Evolutionary conservation across 352 stramenopile species (phyloP), one percentile per base, ranked within the genome.

Genomic region (Aphanomyces euteiches): DNA sequence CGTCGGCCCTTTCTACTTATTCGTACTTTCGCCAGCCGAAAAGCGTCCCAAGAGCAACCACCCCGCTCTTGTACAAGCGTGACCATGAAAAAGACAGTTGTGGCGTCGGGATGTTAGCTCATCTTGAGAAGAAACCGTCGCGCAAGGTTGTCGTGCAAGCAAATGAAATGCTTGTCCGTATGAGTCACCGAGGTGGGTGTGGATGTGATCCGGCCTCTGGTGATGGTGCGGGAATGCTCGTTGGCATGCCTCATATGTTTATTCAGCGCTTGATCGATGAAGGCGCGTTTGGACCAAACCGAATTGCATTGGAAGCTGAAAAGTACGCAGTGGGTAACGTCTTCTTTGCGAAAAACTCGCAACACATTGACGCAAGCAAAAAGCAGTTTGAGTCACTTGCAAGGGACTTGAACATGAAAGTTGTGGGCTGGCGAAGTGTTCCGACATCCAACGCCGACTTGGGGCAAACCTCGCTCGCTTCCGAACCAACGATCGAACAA

Each of bases 111-210:
- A 89, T 99, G 66, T 95, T 98, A 66, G 96, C 96, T 21, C 94
- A 95, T 48, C 79, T 99, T n/a, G 98, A 98, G 78, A 97, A 92
- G 63, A 75, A 97, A 65, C 82, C 90, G 34, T 96, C 86, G 69
- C 85, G 95, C 47, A 82, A 88, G 60, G 95, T 83, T 38, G 94
- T 99, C 21, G 83, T 97, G 37, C 88, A 98, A 76, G 94, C 95
- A 21, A 97, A 98, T 80, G 92, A 98, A 77, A 98, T 99, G 95
- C 87, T 98, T 38, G 90, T 98, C 69, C 88, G 95, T 38, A 98
- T 98, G 95, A 95, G 88, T 54, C 96, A 98, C 82, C 81, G 96
- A 60, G 84, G 95, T 54, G 95, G 94, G 64, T 98, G 95, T 72
- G 96, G 95, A 56, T 98, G 95, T 74, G 96, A 98, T 77, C 93